phyloP scores from a whole-genome alignment of 176 grass and related monocot genomes.

The barley (Hordeum vulgare) region MorexV3_pseudomolecules_assembly NC_058521.1:588702964-588703463 shows the following conservation, averaged over 20 bases:
- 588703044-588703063: background rate
- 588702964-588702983: constrained; percentile 71
- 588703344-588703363: background rate
- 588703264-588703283: background rate
- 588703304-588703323: background rate
- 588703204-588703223: background rate
- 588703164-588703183: constrained; percentile 51
- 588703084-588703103: constrained; percentile 26
- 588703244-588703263: background rate
- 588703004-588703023: constrained; percentile 54
- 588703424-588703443: background rate
- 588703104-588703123: constrained; percentile 9
- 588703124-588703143: constrained; percentile 18
- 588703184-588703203: background rate
- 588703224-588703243: background rate
- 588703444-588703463: background rate
- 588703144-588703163: constrained; percentile 39
- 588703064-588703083: background rate
- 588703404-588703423: background rate
- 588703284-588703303: background rate
- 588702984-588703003: constrained; percentile 29
- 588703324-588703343: no score
- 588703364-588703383: constrained; percentile 18
- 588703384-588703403: background rate
- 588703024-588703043: constrained; percentile 57